Evolutionary conservation across 192 early-diverging fungal genomes (phyloP), one percentile per base, ranked within the genome.

Genomic region (Jimgerdemannia lactiflua): DNA sequence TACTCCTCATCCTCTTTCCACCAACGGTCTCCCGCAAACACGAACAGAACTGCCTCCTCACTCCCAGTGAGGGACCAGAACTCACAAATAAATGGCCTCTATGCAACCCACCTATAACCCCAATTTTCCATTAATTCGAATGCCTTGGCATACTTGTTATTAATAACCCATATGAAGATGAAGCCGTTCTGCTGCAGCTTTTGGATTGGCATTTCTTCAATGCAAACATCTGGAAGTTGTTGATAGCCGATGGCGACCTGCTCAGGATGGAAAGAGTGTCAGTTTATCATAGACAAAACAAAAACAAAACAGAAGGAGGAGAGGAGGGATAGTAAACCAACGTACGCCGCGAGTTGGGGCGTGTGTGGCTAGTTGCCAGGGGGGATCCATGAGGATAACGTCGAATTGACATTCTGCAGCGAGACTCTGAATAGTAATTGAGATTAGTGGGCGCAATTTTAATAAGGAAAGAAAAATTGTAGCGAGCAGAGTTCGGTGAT

Each of bases 101-200:
- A 44, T 14, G 10, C 17, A 39, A 81, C 85, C 79, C 76, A 95
- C 81, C 87, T 92, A 80, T 96, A 96, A 11, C 97, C 97, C 97
- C 97, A 98, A 81, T 93, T 92, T 81, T 93, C 91, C 95, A 98
- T 94, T 67, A 97, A 82, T 76, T 94, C 95, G 81, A 98, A 96
- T 1, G 95, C 95, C 78, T 92, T 94, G 70, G 93, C 93, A 85
- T 96, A 98, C 87, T 97, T 98, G 89, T 95, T 96, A 86, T 98
- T 98, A 79, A 98, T 97, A 63, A 98, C 97, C 97, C 97, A 98
- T 70, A 98, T 97, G 77, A 98, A 98, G 4, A 97, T 90, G 75
- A 97, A 97, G 20, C 97, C 97, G 77, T 92, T 93, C 18, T 85
- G 89, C 75, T 95, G 94, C 43, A 98, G 90, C 77, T 92, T 87